A percentile compares a stretch with the other conserved stretches of the same genome.
These are phyloP conservation scores for Tylopilus rubrobrunneus DNA, from an alignment of 768 basidiomycete genomes.

Conservation along the genomic window DNA sequence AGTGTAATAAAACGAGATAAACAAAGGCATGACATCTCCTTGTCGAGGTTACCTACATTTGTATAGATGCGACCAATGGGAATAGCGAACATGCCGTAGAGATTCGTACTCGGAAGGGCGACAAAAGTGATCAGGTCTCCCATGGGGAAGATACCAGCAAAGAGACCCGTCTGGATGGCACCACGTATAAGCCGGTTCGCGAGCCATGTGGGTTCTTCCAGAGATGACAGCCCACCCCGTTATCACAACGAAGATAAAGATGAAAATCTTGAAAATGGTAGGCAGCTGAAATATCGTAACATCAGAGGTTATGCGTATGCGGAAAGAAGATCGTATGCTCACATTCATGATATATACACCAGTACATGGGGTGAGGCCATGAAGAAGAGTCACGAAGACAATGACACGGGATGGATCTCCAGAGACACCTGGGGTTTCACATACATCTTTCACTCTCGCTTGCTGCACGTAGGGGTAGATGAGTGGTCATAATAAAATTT, in stretches of 20 bases:
- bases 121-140: slow-evolving; percentile 20
- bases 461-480: too few species aligned
- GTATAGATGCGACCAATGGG: slow-evolving; percentile 43
- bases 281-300: too few species aligned
- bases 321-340: slow-evolving; percentile 1
- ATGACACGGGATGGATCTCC: too few species aligned
- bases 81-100: slow-evolving; percentile 28
- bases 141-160: not conserved
- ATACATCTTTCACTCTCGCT: too few species aligned
- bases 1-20: not conserved
- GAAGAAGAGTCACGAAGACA: slow-evolving; percentile 45
- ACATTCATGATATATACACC: slow-evolving; percentile 56
- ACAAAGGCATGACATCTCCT: not conserved
- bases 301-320: too few species aligned
- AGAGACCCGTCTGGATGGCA: not conserved
- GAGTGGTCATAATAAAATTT: too few species aligned
- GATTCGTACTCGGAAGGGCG: slow-evolving; percentile 25
- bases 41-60: slow-evolving; percentile 21
- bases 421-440: too few species aligned
- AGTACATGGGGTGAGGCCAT: slow-evolving; percentile 46
- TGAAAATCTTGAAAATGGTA: too few species aligned
- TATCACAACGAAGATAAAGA: too few species aligned
- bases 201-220: not conserved
- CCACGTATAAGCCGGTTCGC: not conserved
- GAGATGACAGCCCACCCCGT: too few species aligned